Conservation (phyloP, 352 stramenopile species). For the Hyaloperonospora brassicae region DNA sequence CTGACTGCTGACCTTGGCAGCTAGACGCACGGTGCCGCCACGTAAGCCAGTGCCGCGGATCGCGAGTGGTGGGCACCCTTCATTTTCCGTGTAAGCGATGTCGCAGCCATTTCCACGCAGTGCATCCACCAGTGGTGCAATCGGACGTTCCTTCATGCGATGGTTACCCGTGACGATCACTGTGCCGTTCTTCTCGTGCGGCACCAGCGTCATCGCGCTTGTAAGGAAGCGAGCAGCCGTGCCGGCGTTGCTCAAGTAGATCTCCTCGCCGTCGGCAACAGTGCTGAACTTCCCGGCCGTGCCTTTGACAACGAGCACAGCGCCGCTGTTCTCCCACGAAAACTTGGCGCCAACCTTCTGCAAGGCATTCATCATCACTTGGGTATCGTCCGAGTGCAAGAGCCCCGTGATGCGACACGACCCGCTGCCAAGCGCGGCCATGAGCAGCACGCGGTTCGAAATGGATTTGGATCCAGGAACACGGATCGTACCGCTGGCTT, state of each 20-base stretch:
- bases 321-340: conserved; percentile 65
- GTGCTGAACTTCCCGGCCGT: conserved; percentile 56
- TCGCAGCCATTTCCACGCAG: conserved; percentile 84
- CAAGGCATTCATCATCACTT: conserved; percentile 96
- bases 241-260: conserved; percentile 84
- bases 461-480: conserved; percentile 97
- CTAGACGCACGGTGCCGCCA: conserved; percentile 78
- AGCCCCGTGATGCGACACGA: conserved; percentile 84
- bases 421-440: conserved; percentile 89
- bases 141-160: conserved; percentile 96
- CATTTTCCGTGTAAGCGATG: conserved; percentile 53
- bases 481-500: conserved; percentile 50
- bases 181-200: conserved; percentile 27
- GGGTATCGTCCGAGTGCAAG: conserved; percentile 95
- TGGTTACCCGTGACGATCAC: conserved; percentile 89
- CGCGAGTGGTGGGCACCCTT: conserved; percentile 66
- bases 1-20: conserved; percentile 91
- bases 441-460: conserved; percentile 94
- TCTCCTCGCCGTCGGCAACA: conserved; percentile 45
- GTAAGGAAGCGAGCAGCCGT: conserved; percentile 94
- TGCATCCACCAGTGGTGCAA: conserved; percentile 92
- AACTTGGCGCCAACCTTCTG: conserved; percentile 86
- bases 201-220: conserved; percentile 77
- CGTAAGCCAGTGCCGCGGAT: conserved; percentile 67
- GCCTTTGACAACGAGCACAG: conserved; percentile 66